phyloP scores from a whole-genome alignment of 768 basidiomycete species.

The Lactarius sanguifluus region DNA sequence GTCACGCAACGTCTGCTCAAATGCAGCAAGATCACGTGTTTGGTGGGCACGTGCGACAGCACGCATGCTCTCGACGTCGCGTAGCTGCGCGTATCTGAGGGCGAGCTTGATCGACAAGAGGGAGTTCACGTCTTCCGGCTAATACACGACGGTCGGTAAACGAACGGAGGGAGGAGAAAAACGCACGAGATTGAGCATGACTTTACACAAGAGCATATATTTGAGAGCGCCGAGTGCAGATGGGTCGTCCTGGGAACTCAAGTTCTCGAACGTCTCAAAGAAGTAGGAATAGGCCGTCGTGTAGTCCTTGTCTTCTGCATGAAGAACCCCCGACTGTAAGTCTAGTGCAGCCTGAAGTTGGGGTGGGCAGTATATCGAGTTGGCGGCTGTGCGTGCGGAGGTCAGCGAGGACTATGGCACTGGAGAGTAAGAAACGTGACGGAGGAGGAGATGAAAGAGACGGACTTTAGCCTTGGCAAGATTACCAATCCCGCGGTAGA shows the following conservation, averaged over 20 bases:
- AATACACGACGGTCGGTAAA: constrained; percentile 2
- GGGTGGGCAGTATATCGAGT: constrained; percentile 91
- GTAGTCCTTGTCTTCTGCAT: constrained; percentile 98
- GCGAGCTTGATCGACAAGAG: constrained; percentile 87
- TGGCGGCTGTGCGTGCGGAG: constrained; percentile 89
- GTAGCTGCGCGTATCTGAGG: constrained; percentile 78
- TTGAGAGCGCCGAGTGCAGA: constrained; percentile 82
- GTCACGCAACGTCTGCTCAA: constrained; percentile 83
- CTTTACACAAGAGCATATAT: constrained; percentile 97
- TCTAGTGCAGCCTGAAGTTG: constrained; percentile 61
- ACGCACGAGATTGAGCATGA: constrained; percentile 93
- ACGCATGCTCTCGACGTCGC: constrained; percentile 95
- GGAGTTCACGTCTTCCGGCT: constrained; percentile 93
- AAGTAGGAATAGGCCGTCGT: constrained; percentile 97
- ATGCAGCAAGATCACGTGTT: constrained; percentile 83
- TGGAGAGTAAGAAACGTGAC: background rate
- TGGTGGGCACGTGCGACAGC: constrained; percentile 94
- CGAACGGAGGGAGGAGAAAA: background rate
- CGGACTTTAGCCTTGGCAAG: constrained; percentile 84
- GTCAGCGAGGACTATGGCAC: constrained; percentile 74
- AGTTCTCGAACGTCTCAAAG: constrained; percentile 93
- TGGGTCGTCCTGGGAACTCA: constrained; percentile 66
- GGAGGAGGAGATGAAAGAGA: constrained; percentile 10
- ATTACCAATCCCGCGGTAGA: constrained; percentile 88
- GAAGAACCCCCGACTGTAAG: constrained; percentile 76